Percentiles rank a stretch among this genome's conserved stretches.
Conservation (phyloP, 2,329 filamentous ascomycete species). For the Xylariaceae sp. region DNA sequence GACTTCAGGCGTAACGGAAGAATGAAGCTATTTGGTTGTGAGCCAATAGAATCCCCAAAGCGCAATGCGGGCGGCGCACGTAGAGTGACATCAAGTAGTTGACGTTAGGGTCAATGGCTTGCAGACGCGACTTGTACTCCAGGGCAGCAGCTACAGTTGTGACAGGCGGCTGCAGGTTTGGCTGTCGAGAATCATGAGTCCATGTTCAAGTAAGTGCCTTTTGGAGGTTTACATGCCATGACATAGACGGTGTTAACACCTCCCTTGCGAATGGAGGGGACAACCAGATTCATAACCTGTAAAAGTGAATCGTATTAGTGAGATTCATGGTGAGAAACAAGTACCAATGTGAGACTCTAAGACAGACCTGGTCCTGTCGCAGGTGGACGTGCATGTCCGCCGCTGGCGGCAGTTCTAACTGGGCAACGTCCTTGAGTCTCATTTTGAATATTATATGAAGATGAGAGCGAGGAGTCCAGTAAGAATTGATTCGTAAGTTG, state of each 20-base stretch:
- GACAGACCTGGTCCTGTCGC: conserved; percentile 50
- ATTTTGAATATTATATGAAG: conserved; percentile 22
- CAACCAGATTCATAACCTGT: conserved; percentile 47
- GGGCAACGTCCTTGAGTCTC: conserved; percentile 34
- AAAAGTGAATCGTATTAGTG: conserved; percentile 33
- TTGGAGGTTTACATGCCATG: conserved; percentile 27
- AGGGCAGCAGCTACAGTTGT: conserved; percentile 51
- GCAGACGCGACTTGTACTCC: conserved; percentile 58
- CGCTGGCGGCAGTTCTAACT: conserved; percentile 54
- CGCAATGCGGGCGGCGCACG: conserved; percentile 29
- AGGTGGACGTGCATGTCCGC: conserved; percentile 69
- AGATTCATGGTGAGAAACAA: too few relatives aligned
- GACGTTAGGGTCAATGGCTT: conserved; percentile 55
- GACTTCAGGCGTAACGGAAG: conserved; percentile 59
- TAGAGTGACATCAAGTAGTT: conserved; percentile 72
- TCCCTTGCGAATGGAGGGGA: conserved; percentile 51
- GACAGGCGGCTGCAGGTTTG: conserved; percentile 18
- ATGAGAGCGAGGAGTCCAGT: not conserved
- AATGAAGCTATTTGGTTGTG: conserved; percentile 42
- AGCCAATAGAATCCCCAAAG: conserved; percentile 16
- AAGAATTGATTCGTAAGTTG: not conserved
- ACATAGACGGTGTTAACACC: conserved; percentile 61
- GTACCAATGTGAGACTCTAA: not conserved
- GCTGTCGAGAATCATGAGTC: conserved; percentile 15
- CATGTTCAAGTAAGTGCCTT: conserved; percentile 3